phyloP scores from a whole-genome alignment of 371 early-diverging fungal species.

The Mortierella sp. region DNA sequence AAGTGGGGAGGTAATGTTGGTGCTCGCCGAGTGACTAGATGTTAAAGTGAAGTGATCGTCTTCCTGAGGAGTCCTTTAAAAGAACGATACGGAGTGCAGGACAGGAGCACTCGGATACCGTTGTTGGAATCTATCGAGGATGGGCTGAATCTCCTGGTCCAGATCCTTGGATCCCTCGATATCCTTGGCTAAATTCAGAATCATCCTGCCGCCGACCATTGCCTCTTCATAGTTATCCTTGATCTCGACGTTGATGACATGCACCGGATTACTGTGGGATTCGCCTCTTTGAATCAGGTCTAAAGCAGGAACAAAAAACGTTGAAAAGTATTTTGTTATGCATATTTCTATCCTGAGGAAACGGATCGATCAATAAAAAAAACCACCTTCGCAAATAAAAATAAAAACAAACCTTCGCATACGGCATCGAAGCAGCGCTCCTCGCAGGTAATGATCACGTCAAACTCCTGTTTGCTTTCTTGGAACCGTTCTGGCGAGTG shows the following conservation, averaged over 20 bases:
- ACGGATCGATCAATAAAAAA: no score
- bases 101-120: conserved; percentile 63
- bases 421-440: conserved; percentile 96
- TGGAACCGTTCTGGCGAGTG: conserved; percentile 91
- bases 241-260: conserved; percentile 97
- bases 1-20: no score
- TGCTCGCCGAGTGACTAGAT: no score
- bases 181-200: conserved; percentile 78
- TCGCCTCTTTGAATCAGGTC: conserved; percentile 82
- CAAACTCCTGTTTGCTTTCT: conserved; percentile 80
- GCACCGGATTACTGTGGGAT: conserved; percentile 78
- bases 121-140: conserved; percentile 80
- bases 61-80: no score
- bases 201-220: conserved; percentile 83
- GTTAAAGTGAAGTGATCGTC: no score
- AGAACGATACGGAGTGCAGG: conserved; percentile 48
- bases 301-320: no score
- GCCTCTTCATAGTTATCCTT: conserved; percentile 95
- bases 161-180: conserved; percentile 78
- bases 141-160: conserved; percentile 85
- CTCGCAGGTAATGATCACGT: conserved; percentile 97
- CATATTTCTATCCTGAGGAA: no score
- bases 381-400: no score
- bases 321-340: no score
- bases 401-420: conserved; percentile 77